phyloP scores from a whole-genome alignment of 805 yeast genomes.

The Starmerella floricola region DNA sequence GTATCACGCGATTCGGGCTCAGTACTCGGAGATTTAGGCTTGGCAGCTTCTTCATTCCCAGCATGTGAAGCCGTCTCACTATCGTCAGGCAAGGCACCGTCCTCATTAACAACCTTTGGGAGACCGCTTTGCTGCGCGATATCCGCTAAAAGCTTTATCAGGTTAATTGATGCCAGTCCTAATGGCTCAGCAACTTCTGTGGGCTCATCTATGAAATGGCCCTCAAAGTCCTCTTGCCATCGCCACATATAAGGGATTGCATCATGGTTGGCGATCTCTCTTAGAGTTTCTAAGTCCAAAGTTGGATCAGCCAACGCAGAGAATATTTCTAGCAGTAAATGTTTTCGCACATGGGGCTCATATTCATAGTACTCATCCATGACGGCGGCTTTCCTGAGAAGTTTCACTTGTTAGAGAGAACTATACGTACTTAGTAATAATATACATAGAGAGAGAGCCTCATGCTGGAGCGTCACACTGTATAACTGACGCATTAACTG shows the following conservation, averaged over 20 bases:
- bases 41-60: too few relatives aligned
- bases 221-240: constrained; percentile 2
- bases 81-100: too few relatives aligned
- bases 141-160: background rate
- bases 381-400: background rate
- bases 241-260: constrained; percentile 3
- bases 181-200: background rate
- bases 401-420: too few relatives aligned
- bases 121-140: background rate
- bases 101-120: background rate
- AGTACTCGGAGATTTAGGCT: too few relatives aligned
- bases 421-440: too few relatives aligned
- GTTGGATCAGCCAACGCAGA: background rate
- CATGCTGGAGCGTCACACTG: too few relatives aligned
- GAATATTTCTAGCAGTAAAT: background rate
- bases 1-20: too few relatives aligned
- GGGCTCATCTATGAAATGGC: background rate
- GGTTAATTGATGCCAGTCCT: background rate
- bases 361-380: background rate
- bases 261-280: background rate
- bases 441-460: too few relatives aligned
- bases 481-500: too few relatives aligned
- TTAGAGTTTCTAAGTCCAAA: background rate
- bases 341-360: background rate
- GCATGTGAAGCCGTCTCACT: too few relatives aligned